These are phyloP conservation scores for Herpotrichia juniperi DNA, from an alignment of 2,329 filamentous ascomycete species.

Conservation along the genomic window DNA sequence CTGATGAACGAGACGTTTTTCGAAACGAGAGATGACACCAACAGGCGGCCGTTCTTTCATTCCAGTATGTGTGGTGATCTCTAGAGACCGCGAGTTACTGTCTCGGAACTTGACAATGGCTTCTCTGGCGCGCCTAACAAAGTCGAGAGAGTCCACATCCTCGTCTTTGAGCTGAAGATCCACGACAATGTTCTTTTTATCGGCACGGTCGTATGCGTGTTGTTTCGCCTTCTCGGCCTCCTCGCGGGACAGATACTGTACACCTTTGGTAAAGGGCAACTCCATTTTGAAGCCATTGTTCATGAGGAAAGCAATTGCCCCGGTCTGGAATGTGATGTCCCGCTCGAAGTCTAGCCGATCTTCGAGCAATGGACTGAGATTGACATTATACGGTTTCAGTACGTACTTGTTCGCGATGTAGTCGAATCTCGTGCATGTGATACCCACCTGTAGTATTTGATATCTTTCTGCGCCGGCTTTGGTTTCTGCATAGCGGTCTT, in stretches of 20 bases:
- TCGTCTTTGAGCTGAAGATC: slow-evolving; percentile 59
- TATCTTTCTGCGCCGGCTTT: slow-evolving; percentile 67
- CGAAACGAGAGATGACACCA: slow-evolving; percentile 53
- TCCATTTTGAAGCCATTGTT: slow-evolving; percentile 65
- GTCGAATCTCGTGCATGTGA: slow-evolving; percentile 68
- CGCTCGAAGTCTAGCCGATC: slow-evolving; percentile 64
- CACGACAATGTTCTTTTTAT: slow-evolving; percentile 38
- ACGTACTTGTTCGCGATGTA: slow-evolving; percentile 57
- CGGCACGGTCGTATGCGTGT: slow-evolving; percentile 51
- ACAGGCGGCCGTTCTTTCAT: slow-evolving; percentile 17
- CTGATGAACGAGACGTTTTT: slow-evolving; percentile 70
- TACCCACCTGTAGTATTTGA: slow-evolving; percentile 69
- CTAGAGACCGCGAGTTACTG: slow-evolving; percentile 14
- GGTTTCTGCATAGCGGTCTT: slow-evolving; percentile 66
- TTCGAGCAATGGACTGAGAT: slow-evolving; percentile 62
- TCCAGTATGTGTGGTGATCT: slow-evolving; percentile 39
- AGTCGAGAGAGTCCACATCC: slow-evolving; percentile 59
- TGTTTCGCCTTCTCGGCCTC: slow-evolving; percentile 60
- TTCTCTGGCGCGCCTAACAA: slow-evolving; percentile 54
- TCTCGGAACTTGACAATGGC: slow-evolving; percentile 56
- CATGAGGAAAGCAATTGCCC: slow-evolving; percentile 66
- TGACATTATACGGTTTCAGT: slow-evolving; percentile 69
- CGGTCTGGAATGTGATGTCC: slow-evolving; percentile 64
- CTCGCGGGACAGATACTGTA: slow-evolving; percentile 66
- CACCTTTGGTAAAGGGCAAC: slow-evolving; percentile 60